Evolutionary conservation across 345 rosid genomes (phyloP).

Genomic region (Raphanus sativus): DNA sequence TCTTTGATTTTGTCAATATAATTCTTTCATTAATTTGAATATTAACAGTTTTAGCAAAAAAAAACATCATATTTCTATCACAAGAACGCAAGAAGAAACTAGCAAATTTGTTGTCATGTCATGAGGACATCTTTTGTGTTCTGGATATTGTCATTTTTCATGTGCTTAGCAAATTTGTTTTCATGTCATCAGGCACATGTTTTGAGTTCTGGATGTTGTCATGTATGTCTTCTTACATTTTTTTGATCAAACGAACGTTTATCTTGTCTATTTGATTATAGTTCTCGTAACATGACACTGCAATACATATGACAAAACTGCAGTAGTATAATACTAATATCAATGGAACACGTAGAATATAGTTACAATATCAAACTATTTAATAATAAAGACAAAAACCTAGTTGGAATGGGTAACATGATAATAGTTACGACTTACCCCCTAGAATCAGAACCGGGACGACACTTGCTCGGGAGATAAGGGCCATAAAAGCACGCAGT

Average conservation of each 20-base stretch:
- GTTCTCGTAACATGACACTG: neutral
- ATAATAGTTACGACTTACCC: neutral
- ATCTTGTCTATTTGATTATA: neutral
- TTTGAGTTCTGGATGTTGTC: neutral
- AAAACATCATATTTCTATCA: no score
- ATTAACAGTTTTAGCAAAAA: no score
- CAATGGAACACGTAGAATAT: neutral
- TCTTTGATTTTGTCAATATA: no score
- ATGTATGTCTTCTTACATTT: neutral
- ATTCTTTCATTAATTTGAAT: no score
- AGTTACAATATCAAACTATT: neutral
- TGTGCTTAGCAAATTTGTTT: neutral
- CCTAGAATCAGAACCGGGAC: neutral
- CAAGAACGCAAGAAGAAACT: neutral
- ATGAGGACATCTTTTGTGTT: neutral
- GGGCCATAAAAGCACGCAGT: neutral
- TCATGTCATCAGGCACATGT: neutral
- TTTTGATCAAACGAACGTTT: neutral
- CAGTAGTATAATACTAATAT: neutral
- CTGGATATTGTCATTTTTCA: neutral
- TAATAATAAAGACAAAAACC: neutral
- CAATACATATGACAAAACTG: neutral
- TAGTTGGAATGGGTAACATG: neutral
- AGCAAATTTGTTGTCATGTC: neutral
- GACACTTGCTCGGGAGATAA: neutral